Base-by-base conservation (phyloP, 306 rosid genomes). In the Cucurbita maxima region DNA sequence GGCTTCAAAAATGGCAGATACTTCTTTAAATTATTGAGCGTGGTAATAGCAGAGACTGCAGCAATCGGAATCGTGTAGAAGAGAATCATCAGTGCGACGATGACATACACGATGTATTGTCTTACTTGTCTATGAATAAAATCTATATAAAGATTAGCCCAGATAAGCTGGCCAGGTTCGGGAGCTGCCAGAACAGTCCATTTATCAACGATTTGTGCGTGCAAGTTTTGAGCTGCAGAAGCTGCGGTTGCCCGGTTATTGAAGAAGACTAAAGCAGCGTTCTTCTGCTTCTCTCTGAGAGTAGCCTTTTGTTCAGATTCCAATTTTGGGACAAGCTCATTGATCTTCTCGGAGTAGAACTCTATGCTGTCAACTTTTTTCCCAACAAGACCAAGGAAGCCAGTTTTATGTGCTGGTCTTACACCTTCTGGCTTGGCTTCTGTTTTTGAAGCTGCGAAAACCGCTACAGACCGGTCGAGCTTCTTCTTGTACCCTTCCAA, bases 151-250 rank as follows among this genome's bases (percentile, higher is more conserved):
- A 95, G 87, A 82, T 89, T 95, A 34, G 86, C 18, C 97, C 99
- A 95, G 73, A 91, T 8, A 58, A 91, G 59, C 76, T 95, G 96
- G 55, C 82, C 71, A 22, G 96, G 90, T 77, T 89, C 95, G 3
- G 97, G 88, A 79, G 99, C 94, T 14, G 75, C 92, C 14, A 64
- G 59, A 36, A 84, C 90, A 0, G 91, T 85, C 97, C 97, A 95
- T 0, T 25, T 73, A 84, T 89, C 87, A 44, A 85, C 89, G 73
- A 82, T 79, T 76, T 86, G 96, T 11, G 97, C 88, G 78, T 89
- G 99, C 44, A 95, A 81, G 63, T 85, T 83, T 90, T 95, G 99
- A 74, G 92, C 85, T 20, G 99, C 99, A 75, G 96, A 83, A 76
- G 96, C 92, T 64, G 99, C 97, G 74, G 76, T 58, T 37, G 80